These are phyloP conservation scores for Elsinoe fawcettii DNA, from an alignment of 2,329 filamentous ascomycete genomes.

Conservation along the genomic window DNA sequence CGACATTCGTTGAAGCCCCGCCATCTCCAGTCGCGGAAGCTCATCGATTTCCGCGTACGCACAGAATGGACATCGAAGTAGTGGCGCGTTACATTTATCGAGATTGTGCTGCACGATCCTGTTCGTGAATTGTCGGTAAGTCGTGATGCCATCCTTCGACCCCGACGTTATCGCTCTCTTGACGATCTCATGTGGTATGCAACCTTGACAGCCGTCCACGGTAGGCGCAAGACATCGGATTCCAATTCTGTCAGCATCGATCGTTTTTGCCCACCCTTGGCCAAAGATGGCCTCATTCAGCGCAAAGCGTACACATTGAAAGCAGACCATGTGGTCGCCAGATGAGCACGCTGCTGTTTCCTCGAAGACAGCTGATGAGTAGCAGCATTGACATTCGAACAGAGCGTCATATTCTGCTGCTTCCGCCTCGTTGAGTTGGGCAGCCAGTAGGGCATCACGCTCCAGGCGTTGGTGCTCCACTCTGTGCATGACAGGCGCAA, in stretches of 20 bases:
- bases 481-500: conserved; percentile 36
- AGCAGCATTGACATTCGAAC: conserved; percentile 73
- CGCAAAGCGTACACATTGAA: conserved; percentile 73
- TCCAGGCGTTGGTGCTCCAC: conserved; percentile 33
- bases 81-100: conserved; percentile 61
- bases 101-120: conserved; percentile 71
- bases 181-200: conserved; percentile 61
- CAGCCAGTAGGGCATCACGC: conserved; percentile 36
- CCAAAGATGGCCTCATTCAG: conserved; percentile 85
- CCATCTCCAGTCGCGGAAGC: conserved; percentile 22
- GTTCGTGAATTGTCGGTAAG: conserved; percentile 67
- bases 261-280: conserved; percentile 78
- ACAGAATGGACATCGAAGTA: conserved; percentile 85
- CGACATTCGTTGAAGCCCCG: not conserved
- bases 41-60: conserved; percentile 79
- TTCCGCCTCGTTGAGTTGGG: conserved; percentile 41
- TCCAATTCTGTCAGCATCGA: conserved; percentile 64
- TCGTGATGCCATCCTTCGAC: conserved; percentile 61
- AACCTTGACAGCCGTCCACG: conserved; percentile 59
- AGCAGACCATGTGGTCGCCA: conserved; percentile 66
- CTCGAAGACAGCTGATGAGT: conserved; percentile 61
- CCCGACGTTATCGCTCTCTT: conserved; percentile 59
- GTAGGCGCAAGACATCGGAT: conserved; percentile 76
- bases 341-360: conserved; percentile 64
- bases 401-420: conserved; percentile 40